phyloP scores from a whole-genome alignment of 495 filamentous ascomycete genomes.

The Clohesyomyces aquaticus region DNA sequence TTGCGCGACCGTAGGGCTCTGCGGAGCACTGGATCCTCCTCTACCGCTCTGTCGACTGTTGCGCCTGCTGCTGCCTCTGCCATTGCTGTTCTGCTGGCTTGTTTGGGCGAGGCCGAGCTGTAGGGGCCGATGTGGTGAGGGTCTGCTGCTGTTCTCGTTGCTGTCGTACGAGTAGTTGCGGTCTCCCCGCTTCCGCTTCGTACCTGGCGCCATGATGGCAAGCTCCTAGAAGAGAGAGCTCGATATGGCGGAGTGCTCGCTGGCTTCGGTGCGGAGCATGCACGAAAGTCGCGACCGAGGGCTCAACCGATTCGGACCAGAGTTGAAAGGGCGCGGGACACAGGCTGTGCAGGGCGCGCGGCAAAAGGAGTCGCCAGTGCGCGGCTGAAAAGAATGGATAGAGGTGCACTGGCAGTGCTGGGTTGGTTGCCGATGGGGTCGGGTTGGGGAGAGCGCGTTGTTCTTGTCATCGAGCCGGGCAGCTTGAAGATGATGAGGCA shows the following conservation, averaged over 20 bases:
- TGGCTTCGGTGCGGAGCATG: conserved; percentile 25
- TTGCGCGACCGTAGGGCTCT: conserved; percentile 21
- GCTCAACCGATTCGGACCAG: not conserved
- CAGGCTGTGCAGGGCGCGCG: not conserved
- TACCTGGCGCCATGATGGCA: conserved; percentile 46
- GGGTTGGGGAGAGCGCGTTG: too few species aligned
- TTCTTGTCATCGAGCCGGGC: too few species aligned
- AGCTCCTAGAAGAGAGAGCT: conserved; percentile 20
- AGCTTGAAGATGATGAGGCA: too few species aligned
- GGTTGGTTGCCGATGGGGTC: not conserved
- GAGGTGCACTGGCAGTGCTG: too few species aligned
- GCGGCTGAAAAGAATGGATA: too few species aligned
- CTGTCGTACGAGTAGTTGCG: conserved; percentile 57
- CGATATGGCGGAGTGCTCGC: conserved; percentile 18
- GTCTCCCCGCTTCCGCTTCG: conserved; percentile 64
- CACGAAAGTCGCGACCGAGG: conserved; percentile 14
- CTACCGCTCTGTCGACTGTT: conserved; percentile 51
- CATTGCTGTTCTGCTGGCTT: conserved; percentile 51
- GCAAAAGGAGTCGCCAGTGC: not conserved
- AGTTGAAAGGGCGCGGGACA: not conserved
- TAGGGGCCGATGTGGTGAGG: conserved; percentile 68
- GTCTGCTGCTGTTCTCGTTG: conserved; percentile 56
- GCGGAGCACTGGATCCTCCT: conserved; percentile 38
- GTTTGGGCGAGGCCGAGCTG: conserved; percentile 64
- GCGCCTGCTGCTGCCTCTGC: conserved; percentile 45